Conservation (phyloP, 139 green algal species). For the Zygnema cylindricum region DNA sequence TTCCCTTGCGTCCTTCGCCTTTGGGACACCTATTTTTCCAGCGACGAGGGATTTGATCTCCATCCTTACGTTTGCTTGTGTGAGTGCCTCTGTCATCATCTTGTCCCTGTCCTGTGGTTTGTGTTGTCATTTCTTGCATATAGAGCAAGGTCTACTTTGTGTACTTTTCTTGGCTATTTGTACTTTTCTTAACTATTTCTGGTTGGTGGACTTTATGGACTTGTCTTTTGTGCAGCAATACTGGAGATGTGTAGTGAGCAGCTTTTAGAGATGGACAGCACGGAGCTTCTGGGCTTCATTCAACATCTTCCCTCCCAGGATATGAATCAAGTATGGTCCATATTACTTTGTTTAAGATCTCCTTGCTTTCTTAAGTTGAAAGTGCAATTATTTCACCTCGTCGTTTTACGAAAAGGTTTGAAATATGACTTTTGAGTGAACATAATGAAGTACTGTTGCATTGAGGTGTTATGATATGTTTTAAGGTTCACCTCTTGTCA, state of each 20-base stretch:
- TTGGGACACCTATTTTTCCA: conserved; percentile 26
- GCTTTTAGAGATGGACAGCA: conserved; percentile 24
- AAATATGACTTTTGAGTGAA: too few relatives aligned
- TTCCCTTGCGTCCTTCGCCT: conserved; percentile 13
- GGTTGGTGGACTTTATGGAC: too few relatives aligned
- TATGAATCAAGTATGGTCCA: background rate
- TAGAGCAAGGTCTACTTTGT: too few relatives aligned
- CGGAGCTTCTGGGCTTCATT: conserved; percentile 15
- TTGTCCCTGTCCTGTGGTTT: too few relatives aligned
- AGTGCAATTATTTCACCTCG: background rate
- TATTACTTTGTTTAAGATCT: too few relatives aligned
- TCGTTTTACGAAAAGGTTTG: background rate
- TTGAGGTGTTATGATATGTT: too few relatives aligned
- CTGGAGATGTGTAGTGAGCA: conserved; percentile 30
- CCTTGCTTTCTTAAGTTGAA: too few relatives aligned
- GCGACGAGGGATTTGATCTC: conserved; percentile 25
- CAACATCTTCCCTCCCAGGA: conserved; percentile 19
- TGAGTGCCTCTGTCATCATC: background rate
- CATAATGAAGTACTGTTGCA: too few relatives aligned
- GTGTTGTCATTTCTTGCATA: too few relatives aligned
- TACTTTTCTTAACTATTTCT: too few relatives aligned
- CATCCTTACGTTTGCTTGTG: conserved; percentile 34
- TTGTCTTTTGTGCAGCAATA: conserved; percentile 1
- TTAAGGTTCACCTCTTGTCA: too few relatives aligned
- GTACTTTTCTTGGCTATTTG: too few relatives aligned